Evolutionary conservation across 768 basidiomycete species (phyloP), one percentile per base, ranked within the genome.

Genomic region (Leucocoprinus birnbaumii): DNA sequence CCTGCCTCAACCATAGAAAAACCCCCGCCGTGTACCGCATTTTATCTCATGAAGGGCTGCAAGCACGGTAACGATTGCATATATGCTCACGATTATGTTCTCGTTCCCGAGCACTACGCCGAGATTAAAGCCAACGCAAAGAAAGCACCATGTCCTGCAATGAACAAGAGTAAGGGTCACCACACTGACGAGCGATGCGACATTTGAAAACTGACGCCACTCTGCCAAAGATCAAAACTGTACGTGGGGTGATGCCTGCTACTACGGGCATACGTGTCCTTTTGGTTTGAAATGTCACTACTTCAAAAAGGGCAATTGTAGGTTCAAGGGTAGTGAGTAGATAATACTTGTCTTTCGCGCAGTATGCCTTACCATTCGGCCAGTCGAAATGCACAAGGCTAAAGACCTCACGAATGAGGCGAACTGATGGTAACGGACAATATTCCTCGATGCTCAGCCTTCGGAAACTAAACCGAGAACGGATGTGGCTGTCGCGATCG

Each of bases 21-120:
- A 62, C 85, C 85, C 1, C 79, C 86, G 21, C 85, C 86, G 14
- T 87, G 86, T 64, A 86, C 84, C 16, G 67, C 84, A 48, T 85
- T 82, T 67, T 87, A 86, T 63, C 71, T 87, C 24, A 75, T 80
- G 26, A 74, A 72, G 45, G 21, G 41, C 22, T 87, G 86, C 72
- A 82, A 83, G 62, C 77, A 79, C 53, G 84, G 81, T 14, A 63
- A 69, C 8, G 75, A 77, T 22, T 87, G 85, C 64, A 80, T 77
- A 68, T 87, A 81, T 57, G 79, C 67, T 13, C 85, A 87, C 55
- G 80, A 87, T 60, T 87, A 86, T 62, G 56, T 81, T 27, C 67
- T 87, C 5, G 73, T 78, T 22, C 70, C 70, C 3, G 80, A 85
- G 43, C 74, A 87, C 56, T 80, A 78, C 55, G 65, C 70, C 50